Evolutionary conservation across 2,329 filamentous ascomycete species (phyloP), one percentile per base, ranked within the genome.

Genomic region (Penicillium freii): DNA sequence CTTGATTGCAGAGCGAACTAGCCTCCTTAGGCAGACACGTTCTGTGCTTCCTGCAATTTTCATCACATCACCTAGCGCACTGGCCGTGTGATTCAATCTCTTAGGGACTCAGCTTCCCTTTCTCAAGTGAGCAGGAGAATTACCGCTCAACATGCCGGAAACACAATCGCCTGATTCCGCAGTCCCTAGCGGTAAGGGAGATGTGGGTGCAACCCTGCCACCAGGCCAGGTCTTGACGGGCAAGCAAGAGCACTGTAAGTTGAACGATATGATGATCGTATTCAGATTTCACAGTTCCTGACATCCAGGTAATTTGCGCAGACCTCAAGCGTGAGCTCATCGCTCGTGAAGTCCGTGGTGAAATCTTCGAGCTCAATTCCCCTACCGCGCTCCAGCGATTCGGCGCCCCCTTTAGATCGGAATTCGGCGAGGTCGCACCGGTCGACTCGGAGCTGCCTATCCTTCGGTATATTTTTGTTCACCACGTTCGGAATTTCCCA

Each of bases 251-350:
- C 94, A 99, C 75, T 99, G 92, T 96, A 75, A 68, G 87, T 38
- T n/a, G 3, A 3, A 23, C 21, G 76, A 42, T 34, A 39, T 58
- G 13, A 21, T 40, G 42, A 48, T 43, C 58, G 29, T 27, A 17
- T 48, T 23, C n/a, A 36, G 11, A 9, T 31, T 42, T 19, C 48
- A 21, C 17, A 38, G 23, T 25, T 21, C 10, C 42, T 52, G 15
- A 49, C 34, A 43, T 33, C 49, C 50, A 66, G 39, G 66, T 61
- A 4, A 6, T 19, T 36, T 33, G 21, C 47, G 31, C 71, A 95
- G 92, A 99, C 73, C 87, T 99, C 66, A 99, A 99, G 79, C 87
- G 94, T 71, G 94, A 99, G 75, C 88, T 99, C 69, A 87, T 99
- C 62, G 88, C 89, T 51, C 86, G 91, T 71, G 93, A 99, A 79